A percentile compares a stretch with the other conserved stretches of the same genome.
Conservation (phyloP, 768 basidiomycete genomes). For the Antrodiella citrinella region DNA sequence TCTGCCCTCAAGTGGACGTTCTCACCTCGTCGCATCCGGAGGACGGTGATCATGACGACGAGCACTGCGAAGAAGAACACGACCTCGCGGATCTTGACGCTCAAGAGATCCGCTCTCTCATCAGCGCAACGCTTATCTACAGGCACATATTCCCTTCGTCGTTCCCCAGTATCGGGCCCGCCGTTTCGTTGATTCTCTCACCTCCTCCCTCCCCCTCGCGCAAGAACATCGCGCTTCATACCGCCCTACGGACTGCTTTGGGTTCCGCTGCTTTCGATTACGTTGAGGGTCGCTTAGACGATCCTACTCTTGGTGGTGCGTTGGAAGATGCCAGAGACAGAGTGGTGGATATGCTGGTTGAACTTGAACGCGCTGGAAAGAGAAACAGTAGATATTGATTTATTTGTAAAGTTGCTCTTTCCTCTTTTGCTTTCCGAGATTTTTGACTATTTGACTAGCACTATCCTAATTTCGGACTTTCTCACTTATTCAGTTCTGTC, state of each 20-base stretch:
- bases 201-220: constrained; percentile 50
- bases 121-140: constrained; percentile 55
- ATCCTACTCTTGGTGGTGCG: constrained; percentile 33
- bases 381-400: constrained; percentile 10
- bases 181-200: constrained; percentile 37
- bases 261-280: constrained; percentile 43
- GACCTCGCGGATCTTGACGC: constrained; percentile 26
- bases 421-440: constrained; percentile 6
- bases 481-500: background rate
- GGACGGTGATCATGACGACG: constrained; percentile 16
- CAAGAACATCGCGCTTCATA: constrained; percentile 32
- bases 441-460: background rate
- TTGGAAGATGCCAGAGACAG: constrained; percentile 71
- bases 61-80: constrained; percentile 23
- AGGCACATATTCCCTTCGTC: constrained; percentile 46
- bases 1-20: constrained; percentile 25
- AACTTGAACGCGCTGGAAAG: constrained; percentile 20
- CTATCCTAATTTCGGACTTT: background rate
- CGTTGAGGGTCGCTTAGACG: constrained; percentile 23
- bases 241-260: constrained; percentile 43
- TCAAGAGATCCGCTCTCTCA: constrained; percentile 42
- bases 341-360: constrained; percentile 65
- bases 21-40: constrained; percentile 3
- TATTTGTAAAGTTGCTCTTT: constrained; percentile 1
- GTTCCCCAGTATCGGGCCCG: constrained; percentile 19